Evolutionary conservation across 225 moss, liverwort and hornwort species (phyloP), one percentile per base, ranked within the genome.

Genomic region (Marchantia paleacea): DNA sequence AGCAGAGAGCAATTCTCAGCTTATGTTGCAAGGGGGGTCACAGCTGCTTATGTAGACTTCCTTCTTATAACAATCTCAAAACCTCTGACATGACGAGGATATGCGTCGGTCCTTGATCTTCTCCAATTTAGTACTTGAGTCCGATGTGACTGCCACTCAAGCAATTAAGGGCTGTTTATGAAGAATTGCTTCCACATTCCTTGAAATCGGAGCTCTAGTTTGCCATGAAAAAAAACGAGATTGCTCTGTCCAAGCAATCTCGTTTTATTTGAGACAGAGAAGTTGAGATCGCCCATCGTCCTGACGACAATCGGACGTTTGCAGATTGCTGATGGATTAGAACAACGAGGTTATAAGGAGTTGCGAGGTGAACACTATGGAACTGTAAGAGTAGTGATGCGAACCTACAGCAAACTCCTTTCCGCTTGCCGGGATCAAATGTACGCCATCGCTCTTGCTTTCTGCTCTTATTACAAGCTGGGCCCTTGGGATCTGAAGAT

Each of bases 341-440:
- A 97, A 83, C 94, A 92, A 87, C 89, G 92, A 77, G 97, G 93
- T 2, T 89, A 91, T 47, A 97, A 94, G 85, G 97, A 97, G 82
- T 80, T 97, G 77, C 89, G 90, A 49, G 87, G 79, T 81, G 93
- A 97, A 60, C 93, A 89, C 69, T 88, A 86, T 47, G 93, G 92
- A 62, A 89, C 92, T 64, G 91, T 97, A 58, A 84, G 82, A 78
- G 93, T 88, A n/a, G 93, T 97, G 30, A 92, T 94, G 92, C 89
- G 94, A 78, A 91, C 94, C 12, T 97, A 89, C 83, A 94, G 93
- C 6, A 92, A 88, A 80, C 89, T 97, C 39, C 86, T 97, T 50
- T 85, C 84, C 75, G 86, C 89, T 53, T 97, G 97, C 89, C 90
- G 90, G 72, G 85, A 93, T 86, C 94, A 97, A 86, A 93, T 97